Percentiles rank a stretch among this genome's conserved stretches.
Conservation (phyloP, 352 stramenopile species). For the Aphanomyces cochlioides region DNA sequence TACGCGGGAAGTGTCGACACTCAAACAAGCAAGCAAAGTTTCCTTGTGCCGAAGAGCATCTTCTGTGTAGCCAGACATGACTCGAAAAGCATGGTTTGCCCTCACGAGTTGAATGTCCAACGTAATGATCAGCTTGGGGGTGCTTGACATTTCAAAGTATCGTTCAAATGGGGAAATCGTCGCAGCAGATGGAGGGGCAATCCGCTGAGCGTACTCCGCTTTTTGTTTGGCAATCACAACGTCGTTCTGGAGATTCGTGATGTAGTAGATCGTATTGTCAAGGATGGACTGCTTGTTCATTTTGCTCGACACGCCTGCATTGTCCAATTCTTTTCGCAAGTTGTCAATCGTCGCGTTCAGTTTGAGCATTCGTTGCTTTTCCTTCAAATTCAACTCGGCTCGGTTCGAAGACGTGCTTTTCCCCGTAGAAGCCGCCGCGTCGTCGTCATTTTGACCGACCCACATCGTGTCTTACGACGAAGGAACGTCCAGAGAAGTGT, state of each 20-base stretch:
- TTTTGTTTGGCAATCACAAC: constrained; percentile 41
- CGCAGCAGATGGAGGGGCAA: not conserved
- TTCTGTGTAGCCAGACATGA: constrained; percentile 3
- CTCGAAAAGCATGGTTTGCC: constrained; percentile 12
- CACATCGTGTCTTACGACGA: not conserved
- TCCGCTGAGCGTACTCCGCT: constrained; percentile 30
- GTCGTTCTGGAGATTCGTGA: constrained; percentile 38
- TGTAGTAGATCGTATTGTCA: constrained; percentile 38
- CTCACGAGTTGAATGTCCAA: constrained; percentile 7
- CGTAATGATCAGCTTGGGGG: constrained; percentile 6
- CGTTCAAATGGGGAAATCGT: constrained; percentile 4
- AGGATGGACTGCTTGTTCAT: constrained; percentile 48
- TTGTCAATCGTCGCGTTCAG: constrained; percentile 9
- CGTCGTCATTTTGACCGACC: not conserved
- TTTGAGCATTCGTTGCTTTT: constrained; percentile 13
- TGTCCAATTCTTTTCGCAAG: constrained; percentile 30
- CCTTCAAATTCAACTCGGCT: constrained; percentile 14
- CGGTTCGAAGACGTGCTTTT: not conserved
- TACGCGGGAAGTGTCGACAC: constrained; percentile 6
- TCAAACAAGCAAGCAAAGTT: not conserved
- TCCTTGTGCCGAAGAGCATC: not conserved
- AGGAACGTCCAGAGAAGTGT: constrained; percentile 1
- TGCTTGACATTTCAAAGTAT: constrained; percentile 10
- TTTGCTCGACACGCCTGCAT: constrained; percentile 39
- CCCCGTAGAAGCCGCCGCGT: not conserved